Evolutionary conservation across 192 early-diverging fungal species (phyloP).

Genomic region (Umbelopsis vinacea): DNA sequence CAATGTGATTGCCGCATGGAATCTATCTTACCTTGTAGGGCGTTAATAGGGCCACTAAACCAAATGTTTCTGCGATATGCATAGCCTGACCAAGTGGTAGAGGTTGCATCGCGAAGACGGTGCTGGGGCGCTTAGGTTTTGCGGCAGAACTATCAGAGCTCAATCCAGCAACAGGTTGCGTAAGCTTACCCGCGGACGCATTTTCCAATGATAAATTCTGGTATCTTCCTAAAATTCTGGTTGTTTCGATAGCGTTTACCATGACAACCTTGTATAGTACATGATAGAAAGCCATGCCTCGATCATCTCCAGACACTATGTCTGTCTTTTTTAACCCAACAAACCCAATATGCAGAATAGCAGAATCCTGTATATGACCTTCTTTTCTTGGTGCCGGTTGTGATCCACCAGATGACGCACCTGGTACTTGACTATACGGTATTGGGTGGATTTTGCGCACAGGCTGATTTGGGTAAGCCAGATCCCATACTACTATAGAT

Average conservation of each 20-base stretch:
- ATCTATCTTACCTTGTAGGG: slow-evolving; percentile 55
- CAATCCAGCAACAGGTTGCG: background rate
- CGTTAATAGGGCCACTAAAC: slow-evolving; percentile 62
- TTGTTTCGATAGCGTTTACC: slow-evolving; percentile 62
- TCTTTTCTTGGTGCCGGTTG: slow-evolving; percentile 43
- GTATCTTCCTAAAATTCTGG: slow-evolving; percentile 59
- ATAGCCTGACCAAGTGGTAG: slow-evolving; percentile 59
- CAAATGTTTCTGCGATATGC: slow-evolving; percentile 58
- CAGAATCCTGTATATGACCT: slow-evolving; percentile 59
- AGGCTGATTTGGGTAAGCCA: slow-evolving; percentile 48
- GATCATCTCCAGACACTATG: slow-evolving; percentile 60
- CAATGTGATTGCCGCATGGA: background rate
- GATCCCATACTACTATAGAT: slow-evolving; percentile 61
- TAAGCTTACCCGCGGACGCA: background rate
- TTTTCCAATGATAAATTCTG: slow-evolving; percentile 37
- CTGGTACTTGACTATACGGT: slow-evolving; percentile 46
- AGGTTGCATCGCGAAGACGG: slow-evolving; percentile 61
- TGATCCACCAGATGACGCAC: slow-evolving; percentile 16
- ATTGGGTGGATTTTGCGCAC: slow-evolving; percentile 58
- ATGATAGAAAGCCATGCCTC: slow-evolving; percentile 67
- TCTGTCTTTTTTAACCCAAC: slow-evolving; percentile 58
- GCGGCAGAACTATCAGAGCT: slow-evolving; percentile 22
- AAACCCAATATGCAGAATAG: slow-evolving; percentile 62
- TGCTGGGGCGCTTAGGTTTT: slow-evolving; percentile 56
- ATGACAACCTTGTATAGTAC: slow-evolving; percentile 61